A percentile compares a stretch with the other conserved stretches of the same genome.
Conservation (phyloP, 2,329 filamentous ascomycete genomes). For the Aspergillus proliferans region DNA sequence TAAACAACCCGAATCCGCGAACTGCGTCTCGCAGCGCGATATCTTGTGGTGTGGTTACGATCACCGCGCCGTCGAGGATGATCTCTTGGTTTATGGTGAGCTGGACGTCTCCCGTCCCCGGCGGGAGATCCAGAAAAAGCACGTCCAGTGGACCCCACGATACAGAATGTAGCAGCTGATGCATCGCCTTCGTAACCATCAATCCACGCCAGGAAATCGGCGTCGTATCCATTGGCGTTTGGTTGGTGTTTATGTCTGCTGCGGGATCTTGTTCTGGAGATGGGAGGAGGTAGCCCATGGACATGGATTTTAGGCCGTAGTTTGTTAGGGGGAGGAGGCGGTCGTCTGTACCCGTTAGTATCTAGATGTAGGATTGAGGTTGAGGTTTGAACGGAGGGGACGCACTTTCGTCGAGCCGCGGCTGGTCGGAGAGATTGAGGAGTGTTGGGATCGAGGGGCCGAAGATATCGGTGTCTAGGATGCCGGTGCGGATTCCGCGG, state of each 20-base stretch:
- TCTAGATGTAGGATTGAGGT: not conserved
- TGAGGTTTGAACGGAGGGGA: not conserved
- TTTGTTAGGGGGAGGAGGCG: constrained; percentile 80
- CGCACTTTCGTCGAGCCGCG: constrained; percentile 65
- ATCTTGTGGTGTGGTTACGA: constrained; percentile 90
- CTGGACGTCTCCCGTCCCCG: constrained; percentile 92
- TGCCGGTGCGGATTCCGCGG: constrained; percentile 72
- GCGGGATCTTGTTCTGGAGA: constrained; percentile 22
- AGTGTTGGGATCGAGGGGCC: constrained; percentile 91
- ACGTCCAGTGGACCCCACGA: constrained; percentile 88
- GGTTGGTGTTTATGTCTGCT: constrained; percentile 7
- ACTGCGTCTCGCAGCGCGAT: constrained; percentile 87
- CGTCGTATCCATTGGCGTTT: constrained; percentile 45
- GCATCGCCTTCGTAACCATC: constrained; percentile 96
- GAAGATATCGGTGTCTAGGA: constrained; percentile 94
- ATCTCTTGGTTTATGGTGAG: constrained; percentile 95
- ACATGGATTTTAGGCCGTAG: constrained; percentile 97
- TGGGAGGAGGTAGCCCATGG: constrained; percentile 84
- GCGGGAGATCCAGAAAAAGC: constrained; percentile 83
- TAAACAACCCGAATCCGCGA: constrained; percentile 89
- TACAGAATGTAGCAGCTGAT: constrained; percentile 91
- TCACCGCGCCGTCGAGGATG: constrained; percentile 72
- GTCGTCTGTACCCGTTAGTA: constrained; percentile 24
- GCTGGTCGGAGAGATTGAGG: constrained; percentile 73
- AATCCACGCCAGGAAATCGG: constrained; percentile 92